Evolutionary conservation across 2,329 filamentous ascomycete genomes (phyloP).

Genomic region (Fusarium papillatum): DNA sequence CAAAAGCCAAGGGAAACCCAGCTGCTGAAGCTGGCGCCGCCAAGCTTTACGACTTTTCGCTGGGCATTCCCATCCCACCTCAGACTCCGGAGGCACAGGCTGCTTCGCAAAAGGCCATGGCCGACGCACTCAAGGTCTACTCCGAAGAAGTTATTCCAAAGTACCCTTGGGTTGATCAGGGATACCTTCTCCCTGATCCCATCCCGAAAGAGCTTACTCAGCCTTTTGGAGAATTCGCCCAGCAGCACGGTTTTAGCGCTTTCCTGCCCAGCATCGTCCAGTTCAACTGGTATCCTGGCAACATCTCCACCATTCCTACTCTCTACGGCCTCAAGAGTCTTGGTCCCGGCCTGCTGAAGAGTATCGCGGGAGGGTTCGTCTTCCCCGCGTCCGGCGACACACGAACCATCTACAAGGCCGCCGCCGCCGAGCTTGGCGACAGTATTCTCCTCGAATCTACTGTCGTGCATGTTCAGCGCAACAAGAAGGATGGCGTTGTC

Average conservation of each 20-base stretch:
- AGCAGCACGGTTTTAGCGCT: slow-evolving; percentile 27
- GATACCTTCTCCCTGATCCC: slow-evolving; percentile 28
- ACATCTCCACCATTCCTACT: slow-evolving; percentile 26
- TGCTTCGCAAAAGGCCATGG: slow-evolving; percentile 4
- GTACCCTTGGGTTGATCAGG: slow-evolving; percentile 39
- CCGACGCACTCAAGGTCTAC: slow-evolving; percentile 18
- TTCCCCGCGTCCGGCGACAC: slow-evolving; percentile 26
- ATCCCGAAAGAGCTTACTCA: slow-evolving; percentile 32
- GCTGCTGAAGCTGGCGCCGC: background rate
- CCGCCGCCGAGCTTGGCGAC: background rate
- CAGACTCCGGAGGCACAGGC: slow-evolving; percentile 4
- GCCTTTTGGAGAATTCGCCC: slow-evolving; percentile 35
- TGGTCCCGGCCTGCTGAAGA: slow-evolving; percentile 24
- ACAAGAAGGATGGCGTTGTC: background rate
- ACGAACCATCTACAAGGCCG: slow-evolving; percentile 24
- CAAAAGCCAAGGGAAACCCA: background rate
- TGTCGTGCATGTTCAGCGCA: slow-evolving; percentile 10
- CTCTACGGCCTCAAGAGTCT: slow-evolving; percentile 38
- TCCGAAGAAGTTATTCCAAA: slow-evolving; percentile 21
- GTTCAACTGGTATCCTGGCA: slow-evolving; percentile 35
- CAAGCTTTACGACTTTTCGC: slow-evolving; percentile 31
- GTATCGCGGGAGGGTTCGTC: slow-evolving; percentile 15
- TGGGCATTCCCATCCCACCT: slow-evolving; percentile 31
- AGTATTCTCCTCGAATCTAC: slow-evolving; percentile 21
- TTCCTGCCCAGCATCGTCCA: slow-evolving; percentile 24